These are phyloP conservation scores for Neonectria sp. DNA, from an alignment of 2,329 filamentous ascomycete genomes.

Conservation along the genomic window DNA sequence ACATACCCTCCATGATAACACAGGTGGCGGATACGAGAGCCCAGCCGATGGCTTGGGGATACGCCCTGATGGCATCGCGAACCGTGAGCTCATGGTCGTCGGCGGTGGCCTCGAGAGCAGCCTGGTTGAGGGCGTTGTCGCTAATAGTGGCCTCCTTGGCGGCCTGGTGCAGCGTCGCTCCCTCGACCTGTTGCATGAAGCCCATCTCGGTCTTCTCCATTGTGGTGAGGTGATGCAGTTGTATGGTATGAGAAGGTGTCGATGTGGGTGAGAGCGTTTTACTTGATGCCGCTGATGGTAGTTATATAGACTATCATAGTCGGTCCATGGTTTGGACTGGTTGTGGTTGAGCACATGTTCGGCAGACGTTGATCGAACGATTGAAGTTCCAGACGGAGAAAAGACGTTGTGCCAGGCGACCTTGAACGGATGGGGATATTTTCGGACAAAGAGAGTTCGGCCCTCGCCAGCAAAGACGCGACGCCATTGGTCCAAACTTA, in stretches of 20 bases:
- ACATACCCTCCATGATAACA: conserved; percentile 57
- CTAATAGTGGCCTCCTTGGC: neutral
- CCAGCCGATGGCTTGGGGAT: conserved; percentile 55
- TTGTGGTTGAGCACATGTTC: neutral
- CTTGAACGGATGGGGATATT: neutral
- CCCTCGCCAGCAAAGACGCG: neutral
- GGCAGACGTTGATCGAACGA: neutral
- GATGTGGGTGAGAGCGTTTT: neutral
- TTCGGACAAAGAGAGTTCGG: neutral
- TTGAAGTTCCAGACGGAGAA: neutral
- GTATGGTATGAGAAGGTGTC: neutral
- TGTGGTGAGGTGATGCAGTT: neutral
- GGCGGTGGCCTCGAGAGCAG: neutral
- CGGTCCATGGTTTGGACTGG: no score
- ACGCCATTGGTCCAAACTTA: neutral
- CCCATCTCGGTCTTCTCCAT: neutral
- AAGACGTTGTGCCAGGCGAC: neutral
- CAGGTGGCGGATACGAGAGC: conserved; percentile 52
- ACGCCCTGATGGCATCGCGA: conserved; percentile 46
- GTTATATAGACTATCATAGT: neutral
- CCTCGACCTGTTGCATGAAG: neutral
- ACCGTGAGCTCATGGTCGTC: conserved; percentile 46
- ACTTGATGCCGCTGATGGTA: neutral
- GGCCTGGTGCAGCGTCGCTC: neutral
- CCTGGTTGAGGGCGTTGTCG: neutral